These are phyloP conservation scores for Bipolaris sorokiniana DNA, from an alignment of 2,329 filamentous ascomycete species.

Conservation along the genomic window DNA sequence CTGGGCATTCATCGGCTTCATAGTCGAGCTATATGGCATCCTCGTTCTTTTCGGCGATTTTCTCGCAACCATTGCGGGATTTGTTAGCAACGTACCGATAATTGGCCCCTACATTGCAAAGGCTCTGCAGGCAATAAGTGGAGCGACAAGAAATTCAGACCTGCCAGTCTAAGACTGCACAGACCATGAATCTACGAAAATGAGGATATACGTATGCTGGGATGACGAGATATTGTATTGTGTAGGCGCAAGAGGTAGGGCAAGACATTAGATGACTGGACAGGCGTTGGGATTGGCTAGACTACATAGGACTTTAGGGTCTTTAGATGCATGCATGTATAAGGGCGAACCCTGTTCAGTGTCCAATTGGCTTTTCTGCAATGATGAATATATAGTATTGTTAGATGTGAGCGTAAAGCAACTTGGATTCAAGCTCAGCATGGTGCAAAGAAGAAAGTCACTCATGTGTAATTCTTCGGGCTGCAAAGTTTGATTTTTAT, in stretches of 20 bases:
- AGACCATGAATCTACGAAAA: not conserved
- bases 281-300: not conserved
- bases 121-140: conserved; percentile 59
- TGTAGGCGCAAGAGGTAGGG: not conserved
- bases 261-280: not conserved
- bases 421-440: not conserved
- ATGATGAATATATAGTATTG: not conserved
- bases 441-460: not conserved
- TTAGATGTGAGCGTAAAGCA: not conserved
- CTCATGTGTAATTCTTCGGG: not conserved
- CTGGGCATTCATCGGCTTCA: conserved; percentile 91
- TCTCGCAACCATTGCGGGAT: conserved; percentile 86
- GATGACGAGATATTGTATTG: conserved; percentile 2
- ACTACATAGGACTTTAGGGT: not conserved
- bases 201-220: not conserved
- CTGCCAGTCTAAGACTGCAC: conserved; percentile 16
- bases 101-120: conserved; percentile 84
- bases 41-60: conserved; percentile 95
- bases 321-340: not conserved
- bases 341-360: not conserved
- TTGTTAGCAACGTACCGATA: conserved; percentile 82
- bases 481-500: too few relatives aligned
- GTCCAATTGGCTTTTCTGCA: not conserved
- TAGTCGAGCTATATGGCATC: conserved; percentile 91
- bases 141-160: conserved; percentile 19